Conservation (phyloP, 1,284 basidiomycete genomes). For the Fomitopsis palustris region DNA sequence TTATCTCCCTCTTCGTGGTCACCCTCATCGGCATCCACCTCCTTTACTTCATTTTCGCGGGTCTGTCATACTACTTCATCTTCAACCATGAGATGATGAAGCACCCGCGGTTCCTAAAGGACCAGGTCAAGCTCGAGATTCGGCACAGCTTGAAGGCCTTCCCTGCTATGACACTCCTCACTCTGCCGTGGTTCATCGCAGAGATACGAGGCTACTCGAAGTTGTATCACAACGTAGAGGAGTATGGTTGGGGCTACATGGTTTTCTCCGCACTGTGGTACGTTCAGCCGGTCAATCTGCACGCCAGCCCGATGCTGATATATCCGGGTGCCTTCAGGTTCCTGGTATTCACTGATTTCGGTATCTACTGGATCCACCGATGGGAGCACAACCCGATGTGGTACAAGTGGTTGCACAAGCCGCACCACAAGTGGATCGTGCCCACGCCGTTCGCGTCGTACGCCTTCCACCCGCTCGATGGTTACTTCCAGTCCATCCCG, state of each 20-base stretch:
- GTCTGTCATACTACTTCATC: constrained; percentile 79
- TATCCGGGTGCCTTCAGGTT: constrained; percentile 47
- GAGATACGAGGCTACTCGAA: constrained; percentile 87
- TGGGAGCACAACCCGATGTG: constrained; percentile 82
- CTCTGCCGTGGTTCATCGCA: constrained; percentile 90
- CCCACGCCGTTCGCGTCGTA: constrained; percentile 97
- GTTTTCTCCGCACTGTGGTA: constrained; percentile 61
- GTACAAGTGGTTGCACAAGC: constrained; percentile 93
- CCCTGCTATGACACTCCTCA: constrained; percentile 77
- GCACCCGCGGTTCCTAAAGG: constrained; percentile 90
- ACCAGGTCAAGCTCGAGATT: constrained; percentile 88
- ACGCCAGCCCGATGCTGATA: neutral
- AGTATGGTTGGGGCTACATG: constrained; percentile 70
- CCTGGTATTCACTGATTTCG: constrained; percentile 92
- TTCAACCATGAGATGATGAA: constrained; percentile 97
- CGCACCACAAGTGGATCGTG: constrained; percentile 98
- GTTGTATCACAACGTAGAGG: constrained; percentile 76
- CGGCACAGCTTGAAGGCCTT: constrained; percentile 74
- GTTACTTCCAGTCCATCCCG: constrained; percentile 90
- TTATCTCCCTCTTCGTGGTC: constrained; percentile 70
- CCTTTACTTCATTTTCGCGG: constrained; percentile 87
- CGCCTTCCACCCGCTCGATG: constrained; percentile 97
- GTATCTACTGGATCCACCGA: constrained; percentile 92
- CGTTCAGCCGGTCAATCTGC: constrained; percentile 28
- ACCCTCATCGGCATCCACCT: constrained; percentile 80